These are phyloP conservation scores for Trichocladium antarcticum DNA, from an alignment of 495 filamentous ascomycete genomes.

Conservation along the genomic window DNA sequence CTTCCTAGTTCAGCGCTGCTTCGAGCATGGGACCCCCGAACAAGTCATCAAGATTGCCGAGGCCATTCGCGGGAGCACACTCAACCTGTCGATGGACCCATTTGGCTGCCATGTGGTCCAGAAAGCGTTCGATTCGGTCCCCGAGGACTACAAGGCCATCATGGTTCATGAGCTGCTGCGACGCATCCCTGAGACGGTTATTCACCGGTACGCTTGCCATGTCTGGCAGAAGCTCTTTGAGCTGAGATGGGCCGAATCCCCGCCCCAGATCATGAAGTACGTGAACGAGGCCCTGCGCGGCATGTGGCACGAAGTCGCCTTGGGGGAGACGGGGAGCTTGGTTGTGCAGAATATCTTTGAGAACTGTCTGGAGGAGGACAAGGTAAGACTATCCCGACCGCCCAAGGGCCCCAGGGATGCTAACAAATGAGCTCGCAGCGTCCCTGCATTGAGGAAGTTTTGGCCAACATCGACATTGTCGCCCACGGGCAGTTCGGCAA, in stretches of 20 bases:
- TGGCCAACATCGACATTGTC: constrained; percentile 86
- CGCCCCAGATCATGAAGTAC: constrained; percentile 95
- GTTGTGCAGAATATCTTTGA: constrained; percentile 99
- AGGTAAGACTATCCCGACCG: constrained; percentile 45
- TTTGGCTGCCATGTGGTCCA: constrained; percentile 98
- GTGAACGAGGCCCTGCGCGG: constrained; percentile 91
- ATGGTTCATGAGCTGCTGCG: constrained; percentile 97
- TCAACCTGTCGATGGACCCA: constrained; percentile 92
- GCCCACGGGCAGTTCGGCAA: constrained; percentile 98
- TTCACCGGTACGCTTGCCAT: constrained; percentile 96
- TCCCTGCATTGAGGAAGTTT: constrained; percentile 90
- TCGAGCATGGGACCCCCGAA: constrained; percentile 92
- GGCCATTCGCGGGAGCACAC: constrained; percentile 86
- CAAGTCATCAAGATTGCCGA: constrained; percentile 92
- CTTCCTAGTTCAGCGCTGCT: constrained; percentile 95
- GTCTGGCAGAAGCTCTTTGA: constrained; percentile 99
- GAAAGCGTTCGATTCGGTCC: constrained; percentile 94
- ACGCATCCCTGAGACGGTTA: constrained; percentile 92
- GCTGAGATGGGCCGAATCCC: constrained; percentile 85
- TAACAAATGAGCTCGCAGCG: constrained; percentile 49
- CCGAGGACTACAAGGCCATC: constrained; percentile 92
- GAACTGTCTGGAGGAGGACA: constrained; percentile 97
- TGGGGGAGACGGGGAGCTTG: constrained; percentile 92
- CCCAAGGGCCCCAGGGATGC: background rate
- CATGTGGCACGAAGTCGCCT: constrained; percentile 97